These are phyloP conservation scores for Globisporangium cederbergense DNA, from an alignment of 352 stramenopile species.

Conservation along the genomic window DNA sequence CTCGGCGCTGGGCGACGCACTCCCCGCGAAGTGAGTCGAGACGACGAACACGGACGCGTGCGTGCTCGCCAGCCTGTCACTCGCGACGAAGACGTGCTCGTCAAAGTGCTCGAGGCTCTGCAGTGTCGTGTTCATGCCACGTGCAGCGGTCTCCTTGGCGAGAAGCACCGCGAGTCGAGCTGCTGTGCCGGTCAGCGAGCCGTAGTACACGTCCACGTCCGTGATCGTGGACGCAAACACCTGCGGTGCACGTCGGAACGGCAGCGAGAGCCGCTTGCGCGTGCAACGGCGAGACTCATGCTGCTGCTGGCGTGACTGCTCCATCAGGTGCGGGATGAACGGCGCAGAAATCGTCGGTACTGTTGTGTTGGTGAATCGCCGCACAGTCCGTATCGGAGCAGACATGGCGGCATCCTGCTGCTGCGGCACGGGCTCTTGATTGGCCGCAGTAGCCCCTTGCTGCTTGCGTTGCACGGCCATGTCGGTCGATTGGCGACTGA, in stretches of 20 bases:
- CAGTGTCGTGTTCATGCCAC: conserved; percentile 58
- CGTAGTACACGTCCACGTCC: conserved; percentile 91
- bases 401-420: not conserved
- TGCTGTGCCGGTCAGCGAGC: conserved; percentile 92
- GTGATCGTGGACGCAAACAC: conserved; percentile 23
- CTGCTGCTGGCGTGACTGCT: not conserved
- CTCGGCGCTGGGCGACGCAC: conserved; percentile 91
- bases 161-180: conserved; percentile 90
- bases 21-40: conserved; percentile 93
- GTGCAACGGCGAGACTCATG: not conserved
- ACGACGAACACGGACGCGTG: conserved; percentile 88
- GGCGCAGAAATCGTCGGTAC: not conserved
- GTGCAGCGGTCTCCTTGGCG: conserved; percentile 51
- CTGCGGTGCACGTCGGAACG: conserved; percentile 16
- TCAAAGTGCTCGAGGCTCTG: conserved; percentile 89
- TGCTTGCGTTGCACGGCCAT: not conserved
- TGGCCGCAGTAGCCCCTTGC: not conserved
- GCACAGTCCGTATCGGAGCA: not conserved
- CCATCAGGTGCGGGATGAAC: not conserved
- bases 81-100: conserved; percentile 16
- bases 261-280: conserved; percentile 15
- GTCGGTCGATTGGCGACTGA: conserved; percentile 3
- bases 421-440: not conserved
- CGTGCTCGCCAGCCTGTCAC: conserved; percentile 24
- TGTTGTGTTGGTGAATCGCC: conserved; percentile 2